phyloP scores from a whole-genome alignment of 148 eudicot species.

The Rhododendron simsii region DNA sequence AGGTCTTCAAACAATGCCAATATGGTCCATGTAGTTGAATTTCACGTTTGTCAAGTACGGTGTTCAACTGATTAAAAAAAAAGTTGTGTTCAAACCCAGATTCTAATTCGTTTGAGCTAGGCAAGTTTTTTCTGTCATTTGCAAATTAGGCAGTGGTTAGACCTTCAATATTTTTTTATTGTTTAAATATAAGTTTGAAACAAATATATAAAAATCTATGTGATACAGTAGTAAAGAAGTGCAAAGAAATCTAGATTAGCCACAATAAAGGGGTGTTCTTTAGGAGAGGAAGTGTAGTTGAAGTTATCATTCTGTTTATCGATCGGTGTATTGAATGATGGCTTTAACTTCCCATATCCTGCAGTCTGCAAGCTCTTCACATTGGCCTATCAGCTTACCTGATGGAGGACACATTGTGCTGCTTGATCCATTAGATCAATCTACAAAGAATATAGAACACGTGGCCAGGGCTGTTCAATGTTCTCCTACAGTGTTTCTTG shows the following conservation, averaged over 20 bases:
- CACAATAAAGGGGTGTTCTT: neutral
- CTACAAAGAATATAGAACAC: neutral
- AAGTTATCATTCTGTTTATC: neutral
- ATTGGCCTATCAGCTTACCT: neutral
- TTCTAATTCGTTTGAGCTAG: too few species aligned
- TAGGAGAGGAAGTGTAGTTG: neutral
- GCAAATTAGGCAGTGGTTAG: too few species aligned
- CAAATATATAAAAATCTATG: neutral
- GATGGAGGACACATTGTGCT: neutral
- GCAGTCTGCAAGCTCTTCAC: neutral
- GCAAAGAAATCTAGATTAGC: neutral
- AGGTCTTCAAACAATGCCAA: too few species aligned
- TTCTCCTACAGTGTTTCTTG: neutral
- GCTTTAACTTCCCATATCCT: neutral
- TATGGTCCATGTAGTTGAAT: too few species aligned
- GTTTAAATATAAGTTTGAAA: too few species aligned
- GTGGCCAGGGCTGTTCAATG: neutral
- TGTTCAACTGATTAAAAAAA: too few species aligned
- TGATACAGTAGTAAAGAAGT: neutral
- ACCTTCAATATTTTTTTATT: too few species aligned
- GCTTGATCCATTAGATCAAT: neutral
- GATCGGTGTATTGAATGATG: neutral
- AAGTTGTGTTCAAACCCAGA: too few species aligned
- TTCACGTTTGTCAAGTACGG: too few species aligned
- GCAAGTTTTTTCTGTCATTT: too few species aligned